A percentile compares a stretch with the other conserved stretches of the same genome.
Evolutionary conservation across 1,284 basidiomycete species (phyloP).

Genomic region (Athelia sp.): DNA sequence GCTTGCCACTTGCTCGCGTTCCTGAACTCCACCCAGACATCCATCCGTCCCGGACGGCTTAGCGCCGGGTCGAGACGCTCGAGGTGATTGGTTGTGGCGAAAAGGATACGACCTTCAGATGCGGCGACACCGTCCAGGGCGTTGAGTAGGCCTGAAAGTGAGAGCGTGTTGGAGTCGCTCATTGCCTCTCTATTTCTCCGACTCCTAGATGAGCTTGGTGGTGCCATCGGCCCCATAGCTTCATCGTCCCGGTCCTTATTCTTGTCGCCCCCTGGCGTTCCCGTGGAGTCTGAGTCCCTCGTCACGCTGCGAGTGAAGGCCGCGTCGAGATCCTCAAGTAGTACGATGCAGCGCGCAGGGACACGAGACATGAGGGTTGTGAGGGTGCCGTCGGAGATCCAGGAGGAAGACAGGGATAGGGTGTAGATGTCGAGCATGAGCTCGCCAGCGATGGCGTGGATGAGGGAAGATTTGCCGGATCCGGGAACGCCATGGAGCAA

Average conservation of each 20-base stretch:
- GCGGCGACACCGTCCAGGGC: slow-evolving; percentile 85
- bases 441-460: slow-evolving; percentile 81
- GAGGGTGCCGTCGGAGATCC: slow-evolving; percentile 75
- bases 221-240: slow-evolving; percentile 24
- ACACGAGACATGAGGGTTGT: slow-evolving; percentile 78
- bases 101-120: slow-evolving; percentile 76
- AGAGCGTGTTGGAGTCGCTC: slow-evolving; percentile 76
- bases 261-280: slow-evolving; percentile 35
- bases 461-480: slow-evolving; percentile 76
- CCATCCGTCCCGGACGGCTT: slow-evolving; percentile 83
- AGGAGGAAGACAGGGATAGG: slow-evolving; percentile 68
- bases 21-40: slow-evolving; percentile 86
- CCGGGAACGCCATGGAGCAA: slow-evolving; percentile 79
- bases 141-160: slow-evolving; percentile 76
- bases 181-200: slow-evolving; percentile 51
- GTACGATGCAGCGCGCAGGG: slow-evolving; percentile 75
- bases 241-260: slow-evolving; percentile 31
- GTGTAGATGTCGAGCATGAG: slow-evolving; percentile 79
- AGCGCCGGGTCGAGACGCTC: slow-evolving; percentile 80
- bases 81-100: slow-evolving; percentile 84
- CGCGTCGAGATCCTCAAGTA: slow-evolving; percentile 82
- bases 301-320: slow-evolving; percentile 72
- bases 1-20: slow-evolving; percentile 80
- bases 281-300: slow-evolving; percentile 47
- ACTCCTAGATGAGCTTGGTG: slow-evolving; percentile 27